Conservation (phyloP, 2,329 filamentous ascomycete species). For the Aspergillus phoenicis region DNA sequence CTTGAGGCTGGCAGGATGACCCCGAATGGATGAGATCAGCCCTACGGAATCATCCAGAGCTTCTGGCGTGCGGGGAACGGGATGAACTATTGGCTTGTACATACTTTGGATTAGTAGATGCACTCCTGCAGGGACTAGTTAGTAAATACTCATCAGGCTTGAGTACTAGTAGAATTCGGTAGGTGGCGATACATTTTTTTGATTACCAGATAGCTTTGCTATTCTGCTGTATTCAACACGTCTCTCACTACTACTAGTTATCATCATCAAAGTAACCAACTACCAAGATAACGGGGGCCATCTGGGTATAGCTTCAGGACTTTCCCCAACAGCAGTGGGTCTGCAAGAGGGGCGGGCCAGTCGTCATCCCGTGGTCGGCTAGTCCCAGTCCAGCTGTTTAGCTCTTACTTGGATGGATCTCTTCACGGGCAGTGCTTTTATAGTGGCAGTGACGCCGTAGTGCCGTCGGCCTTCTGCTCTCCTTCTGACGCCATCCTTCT, state of each 20-base stretch:
- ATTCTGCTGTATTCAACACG: no score
- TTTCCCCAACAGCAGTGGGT: neutral
- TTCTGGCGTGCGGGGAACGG: neutral
- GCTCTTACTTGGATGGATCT: neutral
- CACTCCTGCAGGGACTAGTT: no score
- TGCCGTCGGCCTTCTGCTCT: neutral
- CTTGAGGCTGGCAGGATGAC: neutral
- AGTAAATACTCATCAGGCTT: no score
- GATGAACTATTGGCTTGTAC: neutral
- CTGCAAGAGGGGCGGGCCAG: neutral
- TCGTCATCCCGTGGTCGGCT: neutral
- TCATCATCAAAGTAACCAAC: no score
- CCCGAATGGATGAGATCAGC: neutral
- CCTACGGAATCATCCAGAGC: neutral
- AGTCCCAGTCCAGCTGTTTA: neutral
- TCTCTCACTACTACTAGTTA: no score
- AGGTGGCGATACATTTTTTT: no score
- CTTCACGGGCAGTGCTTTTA: neutral
- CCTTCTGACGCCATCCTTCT: neutral
- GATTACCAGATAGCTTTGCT: no score
- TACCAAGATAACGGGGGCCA: no score
- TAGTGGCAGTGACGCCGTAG: neutral
- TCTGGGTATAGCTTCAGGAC: no score
- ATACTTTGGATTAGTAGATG: neutral
- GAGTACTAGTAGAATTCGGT: no score